Evolutionary conservation across 2,329 filamentous ascomycete species (phyloP).

Genomic region (Ophiostoma populinum): DNA sequence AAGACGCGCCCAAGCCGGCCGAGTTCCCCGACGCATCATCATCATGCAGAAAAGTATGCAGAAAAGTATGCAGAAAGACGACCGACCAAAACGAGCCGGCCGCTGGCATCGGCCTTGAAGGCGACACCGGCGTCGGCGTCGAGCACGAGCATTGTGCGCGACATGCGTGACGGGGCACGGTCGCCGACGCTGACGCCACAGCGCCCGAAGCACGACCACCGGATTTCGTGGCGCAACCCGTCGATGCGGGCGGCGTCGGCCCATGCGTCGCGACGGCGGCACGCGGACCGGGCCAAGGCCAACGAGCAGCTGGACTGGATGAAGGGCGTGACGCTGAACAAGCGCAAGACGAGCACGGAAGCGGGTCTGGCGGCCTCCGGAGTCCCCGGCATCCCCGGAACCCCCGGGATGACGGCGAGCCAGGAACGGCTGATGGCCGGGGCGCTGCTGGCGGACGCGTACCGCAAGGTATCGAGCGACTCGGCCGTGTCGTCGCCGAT

Average conservation of each 20-base stretch:
- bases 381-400: background rate
- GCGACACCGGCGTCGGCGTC: slow-evolving; percentile 2
- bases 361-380: background rate
- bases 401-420: background rate
- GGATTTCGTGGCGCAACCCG: slow-evolving; percentile 33
- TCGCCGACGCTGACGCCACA: slow-evolving; percentile 22
- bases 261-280: slow-evolving; percentile 19
- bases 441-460: background rate
- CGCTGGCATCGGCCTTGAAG: slow-evolving; percentile 1
- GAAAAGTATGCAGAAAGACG: background rate
- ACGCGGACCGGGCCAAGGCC: slow-evolving; percentile 28
- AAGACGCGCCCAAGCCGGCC: slow-evolving; percentile 9
- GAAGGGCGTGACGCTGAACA: slow-evolving; percentile 49
- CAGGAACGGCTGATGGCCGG: slow-evolving; percentile 3
- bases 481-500: slow-evolving; percentile 19
- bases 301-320: slow-evolving; percentile 50
- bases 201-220: slow-evolving; percentile 20
- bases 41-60: background rate
- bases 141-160: slow-evolving; percentile 3
- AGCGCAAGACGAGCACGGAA: slow-evolving; percentile 29
- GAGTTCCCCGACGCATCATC: background rate
- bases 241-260: slow-evolving; percentile 46
- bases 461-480: slow-evolving; percentile 9
- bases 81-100: slow-evolving; percentile 1
- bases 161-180: slow-evolving; percentile 9